Conservation (phyloP, 371 early-diverging fungal genomes). For the Mucor saturninus region DNA sequence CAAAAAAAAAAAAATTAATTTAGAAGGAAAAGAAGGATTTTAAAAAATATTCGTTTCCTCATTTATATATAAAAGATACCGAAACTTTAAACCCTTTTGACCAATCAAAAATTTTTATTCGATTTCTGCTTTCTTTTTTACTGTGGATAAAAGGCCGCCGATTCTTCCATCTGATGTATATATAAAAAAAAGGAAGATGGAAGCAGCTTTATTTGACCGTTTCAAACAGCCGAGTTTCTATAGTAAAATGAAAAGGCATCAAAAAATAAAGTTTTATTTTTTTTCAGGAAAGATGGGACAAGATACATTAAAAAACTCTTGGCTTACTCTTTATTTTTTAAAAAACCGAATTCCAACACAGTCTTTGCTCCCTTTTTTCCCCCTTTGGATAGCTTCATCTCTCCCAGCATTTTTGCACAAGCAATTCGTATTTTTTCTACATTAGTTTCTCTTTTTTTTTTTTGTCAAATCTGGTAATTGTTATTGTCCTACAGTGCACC, state of each 20-base stretch:
- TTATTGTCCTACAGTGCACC: too few relatives aligned
- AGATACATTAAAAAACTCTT: background rate
- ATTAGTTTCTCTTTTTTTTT: too few relatives aligned
- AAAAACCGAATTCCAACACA: slow-evolving; percentile 3
- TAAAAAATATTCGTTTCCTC: background rate
- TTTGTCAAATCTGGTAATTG: too few relatives aligned
- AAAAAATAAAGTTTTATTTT: background rate
- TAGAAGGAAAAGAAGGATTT: background rate
- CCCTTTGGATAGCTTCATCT: too few relatives aligned
- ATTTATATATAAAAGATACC: background rate
- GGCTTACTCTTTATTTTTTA: background rate
- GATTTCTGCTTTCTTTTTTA: background rate
- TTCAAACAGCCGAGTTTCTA: background rate
- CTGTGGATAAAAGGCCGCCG: background rate
- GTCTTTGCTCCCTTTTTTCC: background rate
- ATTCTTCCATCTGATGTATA: background rate
- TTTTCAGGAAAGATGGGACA: background rate
- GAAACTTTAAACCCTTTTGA: background rate
- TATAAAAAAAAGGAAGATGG: background rate
- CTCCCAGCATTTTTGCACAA: too few relatives aligned
- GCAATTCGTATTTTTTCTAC: too few relatives aligned
- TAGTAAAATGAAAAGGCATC: background rate
- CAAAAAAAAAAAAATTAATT: background rate
- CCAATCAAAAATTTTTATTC: background rate
- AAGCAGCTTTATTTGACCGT: background rate